Evolutionary conservation across 2,329 filamentous ascomycete species (phyloP), one percentile per base, ranked within the genome.

Genomic region (Xylaria sp.): DNA sequence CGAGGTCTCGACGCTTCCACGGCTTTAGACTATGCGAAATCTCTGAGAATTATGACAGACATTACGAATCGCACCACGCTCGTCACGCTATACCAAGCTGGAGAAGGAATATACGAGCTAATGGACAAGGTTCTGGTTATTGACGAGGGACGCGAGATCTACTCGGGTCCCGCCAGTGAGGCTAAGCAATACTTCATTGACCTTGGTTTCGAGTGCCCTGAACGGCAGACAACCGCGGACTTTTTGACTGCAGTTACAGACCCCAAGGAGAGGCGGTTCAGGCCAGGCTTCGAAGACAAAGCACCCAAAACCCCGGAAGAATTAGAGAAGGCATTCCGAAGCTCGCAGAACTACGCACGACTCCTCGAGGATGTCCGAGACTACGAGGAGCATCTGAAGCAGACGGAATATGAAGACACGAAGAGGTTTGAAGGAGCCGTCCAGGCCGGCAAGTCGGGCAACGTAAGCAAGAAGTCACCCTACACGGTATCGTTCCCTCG

Each of bases 71-170:
- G 90, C 8, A 83, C 83, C 1, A 83, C 82, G 0, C 72, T 83
- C 0, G 82, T 82, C 1, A 83, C 80, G 1, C 75, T 84, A 0
- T 85, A 85, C 60, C 82, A 83, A 68, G 81, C 80, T 0, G 81
- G 82, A 7, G 81, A 84, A 67, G 81, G 79, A 2, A 84, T 84
- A 62, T 84, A 83, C 48, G 78, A 81, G 57, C 71, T 81, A 39
- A 92, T 94, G 86, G 92, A 96, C 78, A 94, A 94, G 79, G 92
- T 94, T 2, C 79, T 94, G 60, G 88, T 94, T 23, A 92, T 95
- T 62, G 91, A 94, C 72, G 83, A 88, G 59, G 92, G 92, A 0
- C 88, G 89, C 1, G 76, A 81, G 68, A 74, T 78, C 59, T 94
- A 87, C 80, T 93, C 90, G 65, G 92, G 92, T 2, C 84, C 83